Evolutionary conservation across 257 asterid genomes (phyloP).

Genomic region (Rauvolfia tetraphylla): DNA sequence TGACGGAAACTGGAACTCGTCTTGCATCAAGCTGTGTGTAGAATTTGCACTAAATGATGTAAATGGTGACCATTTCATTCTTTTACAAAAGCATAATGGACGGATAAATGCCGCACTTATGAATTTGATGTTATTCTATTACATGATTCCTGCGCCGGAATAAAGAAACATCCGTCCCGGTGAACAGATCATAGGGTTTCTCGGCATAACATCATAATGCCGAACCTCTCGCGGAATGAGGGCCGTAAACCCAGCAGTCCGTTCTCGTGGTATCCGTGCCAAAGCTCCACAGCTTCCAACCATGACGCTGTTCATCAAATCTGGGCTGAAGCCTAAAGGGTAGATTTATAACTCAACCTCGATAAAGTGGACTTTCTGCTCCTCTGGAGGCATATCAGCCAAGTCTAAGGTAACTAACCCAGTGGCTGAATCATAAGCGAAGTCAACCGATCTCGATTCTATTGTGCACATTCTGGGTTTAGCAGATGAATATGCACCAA

Average conservation of each 20-base stretch:
- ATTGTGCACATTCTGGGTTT: conserved; percentile 48
- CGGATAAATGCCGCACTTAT: background rate
- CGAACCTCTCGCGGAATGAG: background rate
- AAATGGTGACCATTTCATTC: background rate
- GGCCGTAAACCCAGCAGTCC: background rate
- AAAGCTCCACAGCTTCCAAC: background rate
- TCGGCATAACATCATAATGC: background rate
- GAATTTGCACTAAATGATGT: too few species aligned
- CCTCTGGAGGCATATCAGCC: conserved; percentile 60
- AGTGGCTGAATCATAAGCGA: conserved; percentile 41
- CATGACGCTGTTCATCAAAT: conserved; percentile 5
- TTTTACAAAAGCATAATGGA: background rate
- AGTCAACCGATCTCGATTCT: conserved; percentile 38
- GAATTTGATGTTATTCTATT: background rate
- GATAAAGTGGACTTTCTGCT: conserved; percentile 44
- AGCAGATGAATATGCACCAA: conserved; percentile 69
- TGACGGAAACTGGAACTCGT: too few species aligned
- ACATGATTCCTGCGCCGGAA: background rate
- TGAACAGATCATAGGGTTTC: too few species aligned
- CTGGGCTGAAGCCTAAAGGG: conserved; percentile 2
- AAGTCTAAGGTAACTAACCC: conserved; percentile 59
- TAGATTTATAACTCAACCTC: conserved; percentile 47
- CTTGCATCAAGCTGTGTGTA: too few species aligned
- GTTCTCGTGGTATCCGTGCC: background rate
- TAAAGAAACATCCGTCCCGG: too few species aligned